These are phyloP conservation scores for Amanita pseudoporphyria DNA, from an alignment of 768 basidiomycete species.

Conservation along the genomic window DNA sequence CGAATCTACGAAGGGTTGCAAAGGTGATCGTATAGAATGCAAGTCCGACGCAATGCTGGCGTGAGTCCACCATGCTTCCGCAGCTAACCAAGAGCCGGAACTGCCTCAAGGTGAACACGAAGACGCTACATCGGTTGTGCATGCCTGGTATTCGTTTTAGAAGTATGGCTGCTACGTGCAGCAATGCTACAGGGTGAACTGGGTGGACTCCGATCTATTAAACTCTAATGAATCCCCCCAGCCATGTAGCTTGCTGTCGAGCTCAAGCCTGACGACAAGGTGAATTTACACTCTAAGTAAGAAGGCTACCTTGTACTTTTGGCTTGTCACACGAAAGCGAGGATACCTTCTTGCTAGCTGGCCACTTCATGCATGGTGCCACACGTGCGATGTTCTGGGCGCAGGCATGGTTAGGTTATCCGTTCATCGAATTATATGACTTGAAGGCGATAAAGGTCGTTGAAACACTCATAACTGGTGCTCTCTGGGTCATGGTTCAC, in stretches of 20 bases:
- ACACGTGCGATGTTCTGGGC: not conserved
- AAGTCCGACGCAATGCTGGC: slow-evolving; percentile 72
- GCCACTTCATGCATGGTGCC: slow-evolving; percentile 5
- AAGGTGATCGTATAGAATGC: slow-evolving; percentile 24
- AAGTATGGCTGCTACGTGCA: slow-evolving; percentile 55
- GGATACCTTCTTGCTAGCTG: slow-evolving; percentile 7
- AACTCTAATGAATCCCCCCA: slow-evolving; percentile 9
- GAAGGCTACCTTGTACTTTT: not conserved
- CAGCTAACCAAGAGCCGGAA: not conserved
- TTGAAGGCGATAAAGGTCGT: slow-evolving; percentile 25
- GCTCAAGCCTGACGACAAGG: slow-evolving; percentile 71
- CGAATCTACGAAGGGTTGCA: not conserved
- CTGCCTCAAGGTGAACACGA: not conserved
- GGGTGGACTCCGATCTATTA: not conserved
- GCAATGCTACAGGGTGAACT: slow-evolving; percentile 43
- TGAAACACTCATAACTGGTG: slow-evolving; percentile 51
- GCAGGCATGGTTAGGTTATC: not conserved
- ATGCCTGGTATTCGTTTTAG: slow-evolving; percentile 22
- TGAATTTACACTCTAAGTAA: slow-evolving; percentile 11
- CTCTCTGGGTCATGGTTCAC: slow-evolving; percentile 58
- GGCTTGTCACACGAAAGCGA: slow-evolving; percentile 42
- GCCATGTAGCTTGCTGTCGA: slow-evolving; percentile 64
- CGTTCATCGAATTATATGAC: not conserved
- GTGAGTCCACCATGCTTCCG: slow-evolving; percentile 26
- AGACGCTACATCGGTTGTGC: not conserved